A percentile compares a stretch with the other conserved stretches of the same genome.
These are phyloP conservation scores for Setaria viridis DNA, from an alignment of 202 grass and related monocot species.

Conservation along the genomic window DNA sequence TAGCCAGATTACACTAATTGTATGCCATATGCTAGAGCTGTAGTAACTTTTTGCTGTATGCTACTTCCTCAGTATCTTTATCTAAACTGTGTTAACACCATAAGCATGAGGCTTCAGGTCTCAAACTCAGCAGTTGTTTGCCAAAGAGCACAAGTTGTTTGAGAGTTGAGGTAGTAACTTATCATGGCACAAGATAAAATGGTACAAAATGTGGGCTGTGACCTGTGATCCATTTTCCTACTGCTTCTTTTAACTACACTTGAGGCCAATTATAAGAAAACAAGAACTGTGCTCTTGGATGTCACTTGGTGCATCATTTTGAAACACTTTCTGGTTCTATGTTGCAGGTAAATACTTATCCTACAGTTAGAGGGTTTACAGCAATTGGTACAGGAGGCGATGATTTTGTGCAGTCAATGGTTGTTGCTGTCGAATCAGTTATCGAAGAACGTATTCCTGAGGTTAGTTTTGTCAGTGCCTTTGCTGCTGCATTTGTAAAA, in stretches of 20 bases:
- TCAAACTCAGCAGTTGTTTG: not conserved
- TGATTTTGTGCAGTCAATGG: slow-evolving; percentile 91
- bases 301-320: not conserved
- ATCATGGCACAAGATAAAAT: slow-evolving; percentile 3
- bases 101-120: not conserved
- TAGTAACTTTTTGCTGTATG: not conserved
- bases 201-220: not conserved
- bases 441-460: slow-evolving; percentile 71
- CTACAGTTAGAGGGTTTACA: slow-evolving; percentile 77
- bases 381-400: slow-evolving; percentile 82
- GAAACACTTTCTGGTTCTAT: not conserved
- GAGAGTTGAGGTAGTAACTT: not conserved
- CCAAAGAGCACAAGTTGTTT: not conserved
- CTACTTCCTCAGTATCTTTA: not conserved
- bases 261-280: not conserved
- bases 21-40: not conserved
- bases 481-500: not conserved
- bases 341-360: slow-evolving; percentile 81
- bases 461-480: slow-evolving; percentile 42
- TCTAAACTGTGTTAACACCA: not conserved
- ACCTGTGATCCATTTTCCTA: not conserved
- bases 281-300: not conserved
- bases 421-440: slow-evolving; percentile 81
- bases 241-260: not conserved
- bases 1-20: not conserved